Conservation (phyloP, 306 rosid species). For the Neltuma alba region DNA sequence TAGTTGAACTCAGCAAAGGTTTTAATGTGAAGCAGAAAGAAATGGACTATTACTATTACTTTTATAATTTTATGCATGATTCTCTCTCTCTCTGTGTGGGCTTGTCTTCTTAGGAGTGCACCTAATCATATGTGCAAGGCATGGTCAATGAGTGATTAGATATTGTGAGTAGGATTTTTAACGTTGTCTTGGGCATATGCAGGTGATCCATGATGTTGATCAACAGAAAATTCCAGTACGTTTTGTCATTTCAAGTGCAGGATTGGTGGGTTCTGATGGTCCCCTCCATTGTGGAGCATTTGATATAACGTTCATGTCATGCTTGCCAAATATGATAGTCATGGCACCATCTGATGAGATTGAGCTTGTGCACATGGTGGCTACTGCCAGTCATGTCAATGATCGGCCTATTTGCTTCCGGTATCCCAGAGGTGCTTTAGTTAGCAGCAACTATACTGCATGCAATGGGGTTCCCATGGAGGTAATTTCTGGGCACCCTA, state of each 20-base stretch:
- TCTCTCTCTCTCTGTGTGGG: not conserved
- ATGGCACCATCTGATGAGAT: conserved; percentile 91
- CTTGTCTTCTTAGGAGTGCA: not conserved
- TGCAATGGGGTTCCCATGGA: conserved; percentile 66
- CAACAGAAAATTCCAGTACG: conserved; percentile 67
- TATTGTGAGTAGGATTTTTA: not conserved
- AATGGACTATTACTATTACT: conserved; percentile 1
- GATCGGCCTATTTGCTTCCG: conserved; percentile 87
- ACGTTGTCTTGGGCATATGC: not conserved
- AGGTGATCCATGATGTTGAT: conserved; percentile 81
- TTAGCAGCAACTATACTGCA: conserved; percentile 40
- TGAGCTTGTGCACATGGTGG: conserved; percentile 90
- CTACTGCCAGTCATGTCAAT: conserved; percentile 72
- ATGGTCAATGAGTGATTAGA: conserved; percentile 18
- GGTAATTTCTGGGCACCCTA: conserved; percentile 49
- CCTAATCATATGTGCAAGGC: conserved; percentile 11
- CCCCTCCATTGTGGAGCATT: conserved; percentile 87
- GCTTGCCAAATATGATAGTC: conserved; percentile 96
- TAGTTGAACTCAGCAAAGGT: conserved; percentile 14
- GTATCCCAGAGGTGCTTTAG: conserved; percentile 82
- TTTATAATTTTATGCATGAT: not conserved
- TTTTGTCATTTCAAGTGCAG: conserved; percentile 85
- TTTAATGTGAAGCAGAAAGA: conserved; percentile 9
- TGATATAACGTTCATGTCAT: conserved; percentile 87
- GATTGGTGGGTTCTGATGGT: conserved; percentile 93